A percentile compares a stretch with the other conserved stretches of the same genome.
Evolutionary conservation across 2,329 filamentous ascomycete species (phyloP).

Genomic region (Pseudomassariella vexata): DNA sequence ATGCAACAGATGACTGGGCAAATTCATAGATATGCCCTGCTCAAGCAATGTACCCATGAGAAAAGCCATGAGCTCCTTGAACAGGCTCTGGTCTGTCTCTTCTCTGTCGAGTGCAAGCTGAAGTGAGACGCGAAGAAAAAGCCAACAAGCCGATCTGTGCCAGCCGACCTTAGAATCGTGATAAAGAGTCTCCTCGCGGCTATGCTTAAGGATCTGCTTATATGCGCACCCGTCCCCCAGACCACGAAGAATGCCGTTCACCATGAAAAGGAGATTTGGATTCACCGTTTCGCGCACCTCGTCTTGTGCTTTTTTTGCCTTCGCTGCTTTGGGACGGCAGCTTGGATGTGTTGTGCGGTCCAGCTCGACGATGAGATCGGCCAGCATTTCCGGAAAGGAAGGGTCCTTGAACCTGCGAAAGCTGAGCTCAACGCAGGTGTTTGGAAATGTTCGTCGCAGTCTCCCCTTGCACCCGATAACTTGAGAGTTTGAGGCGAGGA

Average conservation of each 20-base stretch:
- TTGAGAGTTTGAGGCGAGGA: slow-evolving; percentile 1
- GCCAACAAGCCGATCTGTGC: slow-evolving; percentile 6
- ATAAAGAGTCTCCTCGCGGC: slow-evolving; percentile 3
- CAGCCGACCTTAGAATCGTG: not conserved
- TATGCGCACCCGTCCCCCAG: not conserved
- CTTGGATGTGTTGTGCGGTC: slow-evolving; percentile 2
- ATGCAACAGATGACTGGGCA: not conserved
- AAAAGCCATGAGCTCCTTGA: slow-evolving; percentile 3
- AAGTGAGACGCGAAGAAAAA: slow-evolving; percentile 1
- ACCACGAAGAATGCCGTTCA: slow-evolving; percentile 3
- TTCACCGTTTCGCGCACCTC: slow-evolving; percentile 4
- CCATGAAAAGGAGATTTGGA: not conserved
- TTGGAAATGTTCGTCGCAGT: slow-evolving; percentile 2
- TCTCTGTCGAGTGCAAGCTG: slow-evolving; percentile 1
- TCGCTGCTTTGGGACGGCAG: not conserved
- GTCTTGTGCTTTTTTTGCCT: not conserved
- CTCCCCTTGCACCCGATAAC: slow-evolving; percentile 5
- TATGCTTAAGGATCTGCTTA: slow-evolving; percentile 1
- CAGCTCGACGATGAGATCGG: not conserved
- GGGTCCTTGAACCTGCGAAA: not conserved
- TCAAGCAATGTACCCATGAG: slow-evolving; percentile 1
- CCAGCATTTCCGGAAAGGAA: not conserved
- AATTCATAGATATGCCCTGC: not conserved
- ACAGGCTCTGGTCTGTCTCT: not conserved
- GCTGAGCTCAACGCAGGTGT: slow-evolving; percentile 1